Base-by-base conservation (phyloP, 257 asterid species). In the Lavandula angustifolia region DNA sequence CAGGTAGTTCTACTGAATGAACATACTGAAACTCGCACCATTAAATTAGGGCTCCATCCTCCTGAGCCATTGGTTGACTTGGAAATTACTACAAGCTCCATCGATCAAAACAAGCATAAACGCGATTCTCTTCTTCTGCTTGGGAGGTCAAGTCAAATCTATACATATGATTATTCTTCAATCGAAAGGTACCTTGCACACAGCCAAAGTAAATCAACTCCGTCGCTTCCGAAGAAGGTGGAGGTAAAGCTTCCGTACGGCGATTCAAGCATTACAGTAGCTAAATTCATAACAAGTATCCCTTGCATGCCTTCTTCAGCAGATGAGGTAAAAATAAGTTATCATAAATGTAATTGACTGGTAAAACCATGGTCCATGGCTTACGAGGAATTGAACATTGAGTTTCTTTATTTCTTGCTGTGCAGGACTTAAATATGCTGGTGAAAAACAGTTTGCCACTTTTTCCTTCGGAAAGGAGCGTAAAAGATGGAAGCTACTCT, bases 1-100 rank as follows among this genome's bases (percentile, higher is more conserved):
- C 95, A 91, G 98, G 98, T 89, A 5, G 91, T 89, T 78, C 74
- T 89, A 59, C 72, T 89, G 68, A 92, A 84, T 60, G 99, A 89
- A 57, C 73, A 77, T 47, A 84, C 87, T 12, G 99, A 89, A 77
- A 67, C 90, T 63, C 95, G 95, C 56, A 85, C 90, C n/a, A 70
- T 87, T 40, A 92, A 89, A 76, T 37, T 89, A 54, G 89, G 89
- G 48, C 91, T 92, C 55, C 85, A 84, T 70, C 84, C 74, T 7
- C 78, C 81, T 0, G 97, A 92, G 76, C 54, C 88, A 7, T 62
- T 83, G 51, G 64, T 79, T 27, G 95, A 92, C 77, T 43, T 92
- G 84, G 97, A 80, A 77, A 73, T 85, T 68, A 63, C 87, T n/a
- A 73, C 86, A 6, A 80, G 80, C 81, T 70, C 81, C 68, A 69